Percentiles rank a stretch among this genome's conserved stretches.
Conservation (phyloP, 2,329 filamentous ascomycete genomes). For the Colletotrichum neosansevieriae region DNA sequence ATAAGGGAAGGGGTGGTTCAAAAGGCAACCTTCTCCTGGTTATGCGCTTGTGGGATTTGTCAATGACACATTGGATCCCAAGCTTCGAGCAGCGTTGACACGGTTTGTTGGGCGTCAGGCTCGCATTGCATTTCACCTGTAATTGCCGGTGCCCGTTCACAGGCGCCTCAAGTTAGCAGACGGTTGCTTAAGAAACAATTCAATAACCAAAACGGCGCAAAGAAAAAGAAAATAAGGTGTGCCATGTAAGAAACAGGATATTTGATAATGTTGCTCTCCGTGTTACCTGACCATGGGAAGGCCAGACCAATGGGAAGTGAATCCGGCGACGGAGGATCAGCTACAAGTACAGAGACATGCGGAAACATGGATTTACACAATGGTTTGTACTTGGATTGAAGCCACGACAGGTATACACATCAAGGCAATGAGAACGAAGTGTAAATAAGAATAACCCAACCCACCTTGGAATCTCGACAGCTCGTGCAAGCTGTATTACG, state of each 20-base stretch:
- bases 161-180: slow-evolving; percentile 7
- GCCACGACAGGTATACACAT: too few relatives aligned
- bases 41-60: slow-evolving; percentile 60
- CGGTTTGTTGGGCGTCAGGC: slow-evolving; percentile 52
- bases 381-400: too few relatives aligned
- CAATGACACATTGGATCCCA: slow-evolving; percentile 57
- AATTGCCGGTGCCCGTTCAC: slow-evolving; percentile 5
- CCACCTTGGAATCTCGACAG: slow-evolving; percentile 53
- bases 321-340: neutral
- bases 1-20: neutral
- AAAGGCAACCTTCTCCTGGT: slow-evolving; percentile 56
- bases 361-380: neutral
- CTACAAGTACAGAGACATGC: slow-evolving; percentile 8
- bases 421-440: neutral
- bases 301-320: slow-evolving; percentile 29
- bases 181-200: neutral
- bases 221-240: too few relatives aligned
- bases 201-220: too few relatives aligned
- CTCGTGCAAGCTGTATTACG: slow-evolving; percentile 49
- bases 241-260: too few relatives aligned
- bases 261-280: slow-evolving; percentile 10
- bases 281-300: slow-evolving; percentile 12
- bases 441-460: slow-evolving; percentile 20
- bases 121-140: slow-evolving; percentile 60
- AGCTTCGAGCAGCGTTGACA: slow-evolving; percentile 61